Evolutionary conservation across 2,329 filamentous ascomycete genomes (phyloP), one percentile per base, ranked within the genome.

Genomic region (Phaeosphaeria sp.): DNA sequence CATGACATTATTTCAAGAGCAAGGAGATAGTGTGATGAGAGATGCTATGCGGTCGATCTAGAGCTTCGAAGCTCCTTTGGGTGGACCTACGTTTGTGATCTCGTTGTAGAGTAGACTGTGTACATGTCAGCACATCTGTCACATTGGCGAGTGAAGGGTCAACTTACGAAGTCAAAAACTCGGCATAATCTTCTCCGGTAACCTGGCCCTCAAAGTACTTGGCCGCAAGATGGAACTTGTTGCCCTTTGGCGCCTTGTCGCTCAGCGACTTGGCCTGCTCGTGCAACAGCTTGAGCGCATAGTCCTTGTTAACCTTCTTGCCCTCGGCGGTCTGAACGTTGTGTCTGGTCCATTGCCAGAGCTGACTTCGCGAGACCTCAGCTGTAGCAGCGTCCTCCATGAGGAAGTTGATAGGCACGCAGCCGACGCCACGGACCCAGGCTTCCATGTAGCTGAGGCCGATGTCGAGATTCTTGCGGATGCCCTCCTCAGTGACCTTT

Each of bases 361-460:
- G 85, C 83, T 99, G 95, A 67, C 88, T 92, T 71, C 95, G 89
- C 55, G 91, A 96, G 5, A 99, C 95, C 79, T 99, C 95, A 50
- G 95, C 95, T 1, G 95, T 99, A 22, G 95, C 95, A 18, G 95
- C 95, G 70, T 98, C 95, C 82, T 99, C 95, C 94, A 98, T 98
- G 55, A 98, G 85, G 78, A 90, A 96, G 84, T 98, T 97, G 81
- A 98, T 97, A 49, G 95, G 95, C 52, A 98, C 93, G 72, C 95
- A 99, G 56, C 95, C 95, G 21, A 98, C 86, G 33, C 94, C 95
- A 62, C 93, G 90, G 59, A 98, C 84, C 95, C 95, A 99, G 61
- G 92, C 95, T 81, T 99, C 95, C 94, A 98, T 99, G 82, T 99
- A 99, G 51, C 91, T 90, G 6, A 99, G 87, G 41, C 94, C 95